Percentiles rank a stretch among this genome's conserved stretches.
phyloP scores from a whole-genome alignment of 2,329 filamentous ascomycete genomes.

The Phyllosticta capitalensis region DNA sequence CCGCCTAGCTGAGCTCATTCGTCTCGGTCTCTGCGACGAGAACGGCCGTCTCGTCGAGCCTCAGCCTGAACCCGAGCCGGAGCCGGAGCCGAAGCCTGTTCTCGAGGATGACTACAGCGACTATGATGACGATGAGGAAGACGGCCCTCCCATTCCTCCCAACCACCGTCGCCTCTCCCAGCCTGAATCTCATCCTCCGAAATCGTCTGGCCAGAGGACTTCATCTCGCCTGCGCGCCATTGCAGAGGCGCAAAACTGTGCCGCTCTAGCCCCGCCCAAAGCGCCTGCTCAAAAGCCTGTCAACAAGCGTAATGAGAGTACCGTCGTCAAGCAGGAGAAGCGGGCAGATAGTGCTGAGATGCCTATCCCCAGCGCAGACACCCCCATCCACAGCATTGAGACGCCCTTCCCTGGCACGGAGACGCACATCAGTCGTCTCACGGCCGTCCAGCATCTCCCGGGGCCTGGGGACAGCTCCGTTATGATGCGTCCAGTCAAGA shows the following conservation, averaged over 20 bases:
- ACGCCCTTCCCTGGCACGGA: neutral
- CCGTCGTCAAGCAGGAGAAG: neutral
- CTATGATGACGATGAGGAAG: neutral
- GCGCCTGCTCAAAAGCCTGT: neutral
- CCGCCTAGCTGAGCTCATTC: neutral
- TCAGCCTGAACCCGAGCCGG: neutral
- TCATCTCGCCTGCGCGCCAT: too few relatives aligned
- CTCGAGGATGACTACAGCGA: too few relatives aligned
- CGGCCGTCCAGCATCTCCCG: neutral
- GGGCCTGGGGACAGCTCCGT: too few relatives aligned
- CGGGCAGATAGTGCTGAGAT: too few relatives aligned
- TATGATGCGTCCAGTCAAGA: neutral
- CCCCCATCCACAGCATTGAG: neutral
- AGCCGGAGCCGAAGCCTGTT: too few relatives aligned
- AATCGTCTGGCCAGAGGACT: too few relatives aligned
- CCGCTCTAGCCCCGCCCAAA: too few relatives aligned
- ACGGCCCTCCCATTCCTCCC: neutral
- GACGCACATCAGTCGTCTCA: neutral
- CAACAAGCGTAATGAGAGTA: neutral
- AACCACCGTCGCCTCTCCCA: neutral
- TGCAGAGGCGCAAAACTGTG: too few relatives aligned
- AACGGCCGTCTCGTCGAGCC: neutral
- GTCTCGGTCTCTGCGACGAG: neutral
- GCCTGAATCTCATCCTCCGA: too few relatives aligned
- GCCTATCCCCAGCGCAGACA: neutral